phyloP scores from a whole-genome alignment of 345 rosid species.

The Eucalyptus sp. region DNA sequence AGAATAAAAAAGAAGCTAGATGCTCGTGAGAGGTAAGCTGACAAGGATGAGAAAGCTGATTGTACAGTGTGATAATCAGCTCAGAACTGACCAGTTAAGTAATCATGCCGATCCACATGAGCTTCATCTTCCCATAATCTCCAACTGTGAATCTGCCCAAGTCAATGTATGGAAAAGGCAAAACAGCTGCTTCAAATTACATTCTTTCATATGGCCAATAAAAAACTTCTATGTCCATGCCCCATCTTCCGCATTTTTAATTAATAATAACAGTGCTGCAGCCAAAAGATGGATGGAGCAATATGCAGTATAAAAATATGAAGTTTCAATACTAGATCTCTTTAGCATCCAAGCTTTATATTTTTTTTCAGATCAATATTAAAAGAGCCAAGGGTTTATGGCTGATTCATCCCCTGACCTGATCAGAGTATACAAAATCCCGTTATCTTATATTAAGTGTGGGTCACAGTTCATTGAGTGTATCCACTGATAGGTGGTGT shows the following conservation, averaged over 20 bases:
- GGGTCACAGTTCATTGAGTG: neutral
- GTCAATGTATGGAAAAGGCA: neutral
- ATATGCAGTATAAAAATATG: neutral
- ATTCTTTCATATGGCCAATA: neutral
- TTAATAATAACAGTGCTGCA: neutral
- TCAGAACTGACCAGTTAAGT: slow-evolving; percentile 42
- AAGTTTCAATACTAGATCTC: neutral
- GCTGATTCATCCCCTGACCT: neutral
- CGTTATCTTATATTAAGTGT: neutral
- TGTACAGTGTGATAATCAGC: neutral
- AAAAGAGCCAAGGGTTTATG: neutral
- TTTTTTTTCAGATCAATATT: neutral
- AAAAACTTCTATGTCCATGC: neutral
- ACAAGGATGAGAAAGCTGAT: neutral
- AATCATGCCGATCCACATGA: slow-evolving; percentile 46
- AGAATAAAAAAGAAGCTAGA: neutral
- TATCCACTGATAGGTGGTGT: neutral
- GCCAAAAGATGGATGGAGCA: neutral
- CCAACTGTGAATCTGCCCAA: slow-evolving; percentile 83
- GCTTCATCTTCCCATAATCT: slow-evolving; percentile 89
- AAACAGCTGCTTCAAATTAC: neutral
- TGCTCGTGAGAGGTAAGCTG: neutral
- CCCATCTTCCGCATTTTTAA: neutral
- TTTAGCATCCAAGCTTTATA: neutral
- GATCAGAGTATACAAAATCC: neutral